These are phyloP conservation scores for Boletellus emodensis DNA, from an alignment of 768 basidiomycete genomes.

Conservation along the genomic window DNA sequence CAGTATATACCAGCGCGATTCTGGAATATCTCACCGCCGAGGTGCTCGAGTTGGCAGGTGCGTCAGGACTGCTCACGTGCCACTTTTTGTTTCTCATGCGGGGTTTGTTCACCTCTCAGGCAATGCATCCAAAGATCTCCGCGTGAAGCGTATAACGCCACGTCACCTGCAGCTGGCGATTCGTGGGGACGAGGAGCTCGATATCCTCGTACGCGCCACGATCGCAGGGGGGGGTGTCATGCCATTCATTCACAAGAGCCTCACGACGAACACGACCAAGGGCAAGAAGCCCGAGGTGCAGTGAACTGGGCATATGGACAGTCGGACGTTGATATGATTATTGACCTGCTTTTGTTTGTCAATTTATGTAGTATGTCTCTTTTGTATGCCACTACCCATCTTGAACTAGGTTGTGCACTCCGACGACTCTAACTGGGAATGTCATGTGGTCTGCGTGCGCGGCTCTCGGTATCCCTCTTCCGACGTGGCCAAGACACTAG, in stretches of 20 bases:
- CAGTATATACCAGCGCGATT: slow-evolving; percentile 94
- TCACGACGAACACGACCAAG: slow-evolving; percentile 52
- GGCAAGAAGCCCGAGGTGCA: slow-evolving; percentile 41
- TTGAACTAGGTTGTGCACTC: neutral
- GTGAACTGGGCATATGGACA: slow-evolving; percentile 9
- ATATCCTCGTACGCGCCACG: slow-evolving; percentile 88
- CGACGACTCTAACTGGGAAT: neutral
- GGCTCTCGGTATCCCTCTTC: neutral
- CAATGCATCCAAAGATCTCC: slow-evolving; percentile 96
- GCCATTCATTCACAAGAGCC: slow-evolving; percentile 84
- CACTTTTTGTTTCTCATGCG: neutral
- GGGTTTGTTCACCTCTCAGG: slow-evolving; percentile 40
- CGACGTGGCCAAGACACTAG: neutral
- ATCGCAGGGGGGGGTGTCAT: slow-evolving; percentile 88
- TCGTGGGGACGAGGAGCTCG: slow-evolving; percentile 96
- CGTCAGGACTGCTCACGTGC: slow-evolving; percentile 18
- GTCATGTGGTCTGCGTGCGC: neutral
- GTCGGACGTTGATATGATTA: slow-evolving; percentile 13
- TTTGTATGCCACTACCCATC: slow-evolving; percentile 6
- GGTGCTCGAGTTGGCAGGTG: slow-evolving; percentile 92
- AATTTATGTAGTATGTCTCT: slow-evolving; percentile 12
- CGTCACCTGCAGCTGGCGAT: slow-evolving; percentile 95
- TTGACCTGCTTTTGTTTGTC: slow-evolving; percentile 5
- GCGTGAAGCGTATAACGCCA: slow-evolving; percentile 95
- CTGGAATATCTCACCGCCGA: slow-evolving; percentile 96